Percentiles rank a stretch among this genome's conserved stretches.
Conservation (phyloP, 441 rosid species). For the Croton laevigatus region DNA sequence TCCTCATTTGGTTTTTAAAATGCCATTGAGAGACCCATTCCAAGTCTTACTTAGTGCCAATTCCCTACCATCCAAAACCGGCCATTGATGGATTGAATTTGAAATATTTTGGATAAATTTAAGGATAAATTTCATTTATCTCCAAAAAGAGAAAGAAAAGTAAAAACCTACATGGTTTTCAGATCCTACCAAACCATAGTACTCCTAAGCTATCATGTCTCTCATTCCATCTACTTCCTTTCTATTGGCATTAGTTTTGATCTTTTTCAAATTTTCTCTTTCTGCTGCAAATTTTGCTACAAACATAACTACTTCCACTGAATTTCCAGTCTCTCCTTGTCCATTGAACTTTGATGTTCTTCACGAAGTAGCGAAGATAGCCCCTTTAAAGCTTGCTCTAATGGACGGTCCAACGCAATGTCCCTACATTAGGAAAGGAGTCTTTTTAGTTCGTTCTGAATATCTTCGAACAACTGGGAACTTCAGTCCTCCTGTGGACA, state of each 20-base stretch:
- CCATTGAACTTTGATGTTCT: slow-evolving; percentile 41
- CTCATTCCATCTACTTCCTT: slow-evolving; percentile 9
- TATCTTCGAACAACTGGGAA: slow-evolving; percentile 33
- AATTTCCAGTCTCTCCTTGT: slow-evolving; percentile 17
- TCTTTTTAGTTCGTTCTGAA: slow-evolving; percentile 37
- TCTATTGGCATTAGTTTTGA: slow-evolving; percentile 6
- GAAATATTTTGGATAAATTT: neutral
- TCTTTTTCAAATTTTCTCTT: slow-evolving; percentile 2
- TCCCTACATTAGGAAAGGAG: slow-evolving; percentile 30
- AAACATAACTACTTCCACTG: neutral
- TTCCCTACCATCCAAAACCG: slow-evolving; percentile 25
- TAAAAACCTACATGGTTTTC: slow-evolving; percentile 14
- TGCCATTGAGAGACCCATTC: slow-evolving; percentile 23
- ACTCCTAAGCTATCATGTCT: slow-evolving; percentile 19
- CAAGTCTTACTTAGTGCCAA: slow-evolving; percentile 16
- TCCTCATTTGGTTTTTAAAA: neutral
- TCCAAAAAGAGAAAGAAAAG: neutral
- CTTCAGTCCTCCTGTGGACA: slow-evolving; percentile 39
- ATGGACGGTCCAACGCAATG: slow-evolving; percentile 21
- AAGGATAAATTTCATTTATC: neutral
- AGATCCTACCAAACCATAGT: neutral
- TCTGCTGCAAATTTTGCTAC: slow-evolving; percentile 4
- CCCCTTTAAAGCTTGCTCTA: slow-evolving; percentile 17
- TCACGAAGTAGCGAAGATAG: slow-evolving; percentile 23
- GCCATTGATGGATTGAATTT: slow-evolving; percentile 16